Evolutionary conservation across 2,329 filamentous ascomycete species (phyloP), one percentile per base, ranked within the genome.

Genomic region (Aureobasidium sp.): DNA sequence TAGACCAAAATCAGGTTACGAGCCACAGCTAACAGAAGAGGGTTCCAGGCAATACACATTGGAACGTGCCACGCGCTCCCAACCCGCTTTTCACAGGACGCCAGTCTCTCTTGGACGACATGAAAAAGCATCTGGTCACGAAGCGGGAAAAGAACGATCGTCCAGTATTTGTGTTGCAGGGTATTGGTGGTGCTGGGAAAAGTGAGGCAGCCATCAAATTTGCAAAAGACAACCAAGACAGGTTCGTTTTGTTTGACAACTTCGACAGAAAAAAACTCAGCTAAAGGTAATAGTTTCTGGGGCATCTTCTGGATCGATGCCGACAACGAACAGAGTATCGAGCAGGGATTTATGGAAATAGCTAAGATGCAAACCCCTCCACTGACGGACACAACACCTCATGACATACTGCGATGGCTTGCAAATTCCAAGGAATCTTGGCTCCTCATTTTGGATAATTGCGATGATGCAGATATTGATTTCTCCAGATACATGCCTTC

Each of bases 231-330:
- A 47, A 69, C 42, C 68, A 66, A 51, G 52, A 66, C 47, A 73
- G 69, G 32, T 69, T 15, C 4, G 48, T 34, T 12, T 23, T 9
- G 2, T 20, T 4, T 15, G 2, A 32, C 6, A 9, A n/a, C n/a
- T n/a, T n/a, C n/a, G n/a, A n/a, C n/a, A n/a, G n/a, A n/a, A n/a
- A n/a, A n/a, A n/a, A 34, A 3, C 1, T 13, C n/a, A 6, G n/a
- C 48, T 51, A 20, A 37, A 10, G 2, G 10, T 15, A 2, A 1
- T 9, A 52, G 48, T 6, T 52, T 71, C 57, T 73, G 70, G 70
- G 71, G 70, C 29, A 56, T 74, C 17, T 73, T 72, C 53, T 73
- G 67, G 69, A 64, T 73, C n/a, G 69, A 73, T 47, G 69, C 68
- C 5, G 65, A 67, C 64, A 70, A 62, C 39, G 5, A 29, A 1